Percentiles rank a stretch among this genome's conserved stretches.
Conservation (phyloP, 768 basidiomycete genomes). For the Boletus rex-veris region DNA sequence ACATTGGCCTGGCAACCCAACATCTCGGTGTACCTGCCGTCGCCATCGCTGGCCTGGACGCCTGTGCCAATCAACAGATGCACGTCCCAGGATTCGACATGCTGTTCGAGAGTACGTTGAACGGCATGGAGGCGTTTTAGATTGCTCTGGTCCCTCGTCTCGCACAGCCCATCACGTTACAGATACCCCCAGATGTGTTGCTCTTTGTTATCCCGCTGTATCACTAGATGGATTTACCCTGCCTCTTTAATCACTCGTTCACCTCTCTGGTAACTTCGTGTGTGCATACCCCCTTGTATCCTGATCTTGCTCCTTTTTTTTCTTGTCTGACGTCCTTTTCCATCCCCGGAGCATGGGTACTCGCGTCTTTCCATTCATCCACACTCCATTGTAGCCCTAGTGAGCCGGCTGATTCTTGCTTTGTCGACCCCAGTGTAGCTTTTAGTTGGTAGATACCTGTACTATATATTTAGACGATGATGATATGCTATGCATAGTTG, state of each 20-base stretch:
- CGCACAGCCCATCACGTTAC: too few relatives aligned
- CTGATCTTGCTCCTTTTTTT: neutral
- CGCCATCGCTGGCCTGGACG: constrained; percentile 7
- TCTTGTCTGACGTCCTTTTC: neutral
- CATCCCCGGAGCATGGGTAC: neutral
- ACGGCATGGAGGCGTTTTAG: constrained; percentile 12
- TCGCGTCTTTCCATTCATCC: too few relatives aligned
- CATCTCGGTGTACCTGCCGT: neutral
- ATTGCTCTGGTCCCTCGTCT: neutral
- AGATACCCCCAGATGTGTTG: too few relatives aligned
- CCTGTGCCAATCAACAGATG: neutral
- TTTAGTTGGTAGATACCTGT: too few relatives aligned
- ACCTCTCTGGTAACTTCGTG: neutral
- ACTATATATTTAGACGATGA: too few relatives aligned
- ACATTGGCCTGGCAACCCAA: constrained; percentile 5
- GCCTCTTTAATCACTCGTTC: neutral
- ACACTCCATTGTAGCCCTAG: too few relatives aligned
- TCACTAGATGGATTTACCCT: neutral
- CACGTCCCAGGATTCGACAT: constrained; percentile 12
- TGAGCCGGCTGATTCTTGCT: too few relatives aligned
- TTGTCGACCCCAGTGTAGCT: too few relatives aligned
- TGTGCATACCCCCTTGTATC: neutral
- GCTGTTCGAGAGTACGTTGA: constrained; percentile 11
- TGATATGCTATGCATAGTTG: too few relatives aligned
- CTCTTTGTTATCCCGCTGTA: neutral